These are phyloP conservation scores for Logfia minima DNA, from an alignment of 129 eudicot species.

Conservation along the genomic window DNA sequence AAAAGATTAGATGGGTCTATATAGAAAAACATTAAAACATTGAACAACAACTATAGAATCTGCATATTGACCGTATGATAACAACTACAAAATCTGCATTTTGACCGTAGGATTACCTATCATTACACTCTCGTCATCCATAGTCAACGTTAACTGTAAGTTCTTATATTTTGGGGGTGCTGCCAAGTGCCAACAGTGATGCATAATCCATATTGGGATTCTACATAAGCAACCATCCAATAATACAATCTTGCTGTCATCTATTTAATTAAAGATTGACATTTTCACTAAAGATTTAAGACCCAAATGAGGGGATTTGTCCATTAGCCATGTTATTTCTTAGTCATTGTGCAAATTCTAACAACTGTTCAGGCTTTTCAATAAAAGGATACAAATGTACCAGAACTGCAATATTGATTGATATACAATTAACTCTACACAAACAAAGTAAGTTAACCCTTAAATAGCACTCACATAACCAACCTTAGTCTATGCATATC, in stretches of 20 bases:
- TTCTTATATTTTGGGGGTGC: neutral
- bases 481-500: slow-evolving; percentile 8
- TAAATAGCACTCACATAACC: neutral
- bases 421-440: neutral
- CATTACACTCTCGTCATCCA: neutral
- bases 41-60: neutral
- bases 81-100: neutral
- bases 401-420: neutral
- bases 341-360: neutral
- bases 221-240: neutral
- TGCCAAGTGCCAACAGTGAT: neutral
- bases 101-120: neutral
- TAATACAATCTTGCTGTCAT: neutral
- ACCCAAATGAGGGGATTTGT: neutral
- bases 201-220: neutral
- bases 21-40: neutral
- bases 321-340: neutral
- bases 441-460: no score
- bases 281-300: neutral
- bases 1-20: neutral
- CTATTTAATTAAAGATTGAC: neutral
- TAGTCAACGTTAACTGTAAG: neutral
- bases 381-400: neutral
- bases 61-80: neutral
- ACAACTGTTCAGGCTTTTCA: neutral